Evolutionary conservation across 208 protist genomes (phyloP).

Genomic region (Acanthamoeba rhysodes): DNA sequence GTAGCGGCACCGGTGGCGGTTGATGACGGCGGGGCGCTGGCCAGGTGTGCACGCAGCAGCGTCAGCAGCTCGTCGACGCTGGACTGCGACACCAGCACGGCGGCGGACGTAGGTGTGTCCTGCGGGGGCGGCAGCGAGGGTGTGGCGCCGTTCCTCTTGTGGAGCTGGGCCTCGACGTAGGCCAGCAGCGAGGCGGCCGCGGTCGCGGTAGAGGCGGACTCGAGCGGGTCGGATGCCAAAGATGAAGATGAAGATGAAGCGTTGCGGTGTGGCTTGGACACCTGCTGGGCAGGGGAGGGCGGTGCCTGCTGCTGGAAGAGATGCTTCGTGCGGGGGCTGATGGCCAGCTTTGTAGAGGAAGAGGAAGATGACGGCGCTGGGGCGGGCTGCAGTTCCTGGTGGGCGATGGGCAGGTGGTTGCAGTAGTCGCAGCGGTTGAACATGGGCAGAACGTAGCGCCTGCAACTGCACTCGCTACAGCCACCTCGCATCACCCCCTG

Average conservation of each 20-base stretch:
- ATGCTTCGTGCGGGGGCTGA: neutral
- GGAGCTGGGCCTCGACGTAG: neutral
- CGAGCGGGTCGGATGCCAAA: neutral
- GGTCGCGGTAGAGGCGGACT: no score
- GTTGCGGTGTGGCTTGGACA: neutral
- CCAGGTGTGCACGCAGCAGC: neutral
- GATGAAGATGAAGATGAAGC: neutral
- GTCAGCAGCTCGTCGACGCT: neutral
- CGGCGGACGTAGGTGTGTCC: neutral
- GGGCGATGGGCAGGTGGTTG: conserved; percentile 12
- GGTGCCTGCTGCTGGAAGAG: neutral
- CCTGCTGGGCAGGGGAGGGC: neutral
- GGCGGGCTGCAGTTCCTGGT: neutral
- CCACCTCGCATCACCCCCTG: conserved; percentile 5
- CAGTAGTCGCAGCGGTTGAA: conserved; percentile 43
- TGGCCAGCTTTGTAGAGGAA: neutral
- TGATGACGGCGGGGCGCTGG: no score
- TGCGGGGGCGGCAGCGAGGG: neutral
- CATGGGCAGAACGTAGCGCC: conserved; percentile 3
- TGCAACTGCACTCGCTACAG: conserved; percentile 6
- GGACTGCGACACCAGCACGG: neutral
- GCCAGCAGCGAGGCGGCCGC: conserved; percentile 20
- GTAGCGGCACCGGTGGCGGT: no score
- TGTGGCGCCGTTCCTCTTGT: neutral
- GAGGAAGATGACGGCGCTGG: neutral